Percentiles rank a stretch among this genome's conserved stretches.
Conservation (phyloP, 257 asterid genomes). For the Ocimum tenuiflorum region DNA sequence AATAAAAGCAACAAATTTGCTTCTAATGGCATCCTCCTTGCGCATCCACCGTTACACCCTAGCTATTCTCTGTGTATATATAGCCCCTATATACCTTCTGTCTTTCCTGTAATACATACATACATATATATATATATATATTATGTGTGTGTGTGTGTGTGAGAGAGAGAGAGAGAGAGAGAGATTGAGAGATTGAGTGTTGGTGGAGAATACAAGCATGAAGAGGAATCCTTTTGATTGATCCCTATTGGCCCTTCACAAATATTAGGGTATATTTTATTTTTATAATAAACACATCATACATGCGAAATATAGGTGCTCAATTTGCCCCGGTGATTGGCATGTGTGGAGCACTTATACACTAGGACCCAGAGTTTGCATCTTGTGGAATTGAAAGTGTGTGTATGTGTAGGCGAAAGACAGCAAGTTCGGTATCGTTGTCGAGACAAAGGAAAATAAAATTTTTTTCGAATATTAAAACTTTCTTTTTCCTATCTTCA, state of each 20-base stretch:
- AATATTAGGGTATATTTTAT: constrained; percentile 1
- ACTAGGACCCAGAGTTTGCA: no score
- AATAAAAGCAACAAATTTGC: constrained; percentile 18
- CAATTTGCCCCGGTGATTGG: constrained; percentile 10
- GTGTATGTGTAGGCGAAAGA: no score
- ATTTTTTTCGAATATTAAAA: no score
- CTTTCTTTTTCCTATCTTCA: no score
- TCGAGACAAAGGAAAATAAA: no score
- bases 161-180: no score
- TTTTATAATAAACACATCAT: constrained; percentile 13
- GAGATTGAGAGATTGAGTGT: constrained; percentile 3
- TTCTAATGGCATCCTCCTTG: background rate
- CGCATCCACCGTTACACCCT: constrained; percentile 11
- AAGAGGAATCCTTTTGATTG: constrained; percentile 16
- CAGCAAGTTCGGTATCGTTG: no score
- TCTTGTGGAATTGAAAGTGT: no score
- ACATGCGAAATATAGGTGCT: constrained; percentile 27
- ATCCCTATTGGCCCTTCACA: constrained; percentile 18
- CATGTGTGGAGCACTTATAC: constrained; percentile 29
- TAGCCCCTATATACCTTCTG: background rate
- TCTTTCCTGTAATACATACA: no score
- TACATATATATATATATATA: background rate
- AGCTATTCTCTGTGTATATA: constrained; percentile 3
- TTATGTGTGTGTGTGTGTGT: background rate
- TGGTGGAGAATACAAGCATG: constrained; percentile 18